phyloP scores from a whole-genome alignment of 352 stramenopile species.

The Hyaloperonospora brassicae region DNA sequence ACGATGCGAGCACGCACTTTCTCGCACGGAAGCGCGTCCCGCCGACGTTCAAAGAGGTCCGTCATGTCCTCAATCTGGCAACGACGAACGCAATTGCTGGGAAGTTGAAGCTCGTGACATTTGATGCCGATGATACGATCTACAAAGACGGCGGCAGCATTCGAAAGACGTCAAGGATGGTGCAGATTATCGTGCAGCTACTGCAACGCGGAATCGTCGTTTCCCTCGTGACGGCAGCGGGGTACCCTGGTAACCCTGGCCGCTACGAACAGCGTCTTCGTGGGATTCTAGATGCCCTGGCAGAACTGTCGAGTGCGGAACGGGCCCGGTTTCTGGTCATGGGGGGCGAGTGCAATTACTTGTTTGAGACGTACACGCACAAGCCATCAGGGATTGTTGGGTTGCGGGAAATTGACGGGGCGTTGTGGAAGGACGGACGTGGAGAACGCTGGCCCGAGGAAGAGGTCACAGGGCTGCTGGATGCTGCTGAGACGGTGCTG shows the following conservation, averaged over 20 bases:
- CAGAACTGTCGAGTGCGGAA: slow-evolving; percentile 41
- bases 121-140: slow-evolving; percentile 84
- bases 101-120: slow-evolving; percentile 77
- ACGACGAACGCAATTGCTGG: slow-evolving; percentile 61
- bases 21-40: slow-evolving; percentile 70
- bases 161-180: slow-evolving; percentile 56
- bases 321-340: slow-evolving; percentile 85
- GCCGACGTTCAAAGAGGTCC: slow-evolving; percentile 80
- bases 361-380: slow-evolving; percentile 68
- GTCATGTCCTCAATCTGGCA: slow-evolving; percentile 78
- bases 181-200: slow-evolving; percentile 60
- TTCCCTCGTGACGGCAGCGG: slow-evolving; percentile 74
- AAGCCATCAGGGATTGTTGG: slow-evolving; percentile 33
- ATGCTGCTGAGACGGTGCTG: slow-evolving; percentile 72
- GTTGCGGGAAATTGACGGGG: no score
- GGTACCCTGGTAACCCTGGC: slow-evolving; percentile 58
- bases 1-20: slow-evolving; percentile 67
- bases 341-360: slow-evolving; percentile 96
- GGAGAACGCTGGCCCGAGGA: slow-evolving; percentile 80
- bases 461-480: slow-evolving; percentile 80
- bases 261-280: slow-evolving; percentile 70
- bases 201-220: slow-evolving; percentile 64
- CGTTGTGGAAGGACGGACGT: slow-evolving; percentile 83
- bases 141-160: slow-evolving; percentile 80
- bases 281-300: slow-evolving; percentile 65